Evolutionary conservation across 805 yeast species (phyloP).

Genomic region (Metschnikowia drakensbergensis): DNA sequence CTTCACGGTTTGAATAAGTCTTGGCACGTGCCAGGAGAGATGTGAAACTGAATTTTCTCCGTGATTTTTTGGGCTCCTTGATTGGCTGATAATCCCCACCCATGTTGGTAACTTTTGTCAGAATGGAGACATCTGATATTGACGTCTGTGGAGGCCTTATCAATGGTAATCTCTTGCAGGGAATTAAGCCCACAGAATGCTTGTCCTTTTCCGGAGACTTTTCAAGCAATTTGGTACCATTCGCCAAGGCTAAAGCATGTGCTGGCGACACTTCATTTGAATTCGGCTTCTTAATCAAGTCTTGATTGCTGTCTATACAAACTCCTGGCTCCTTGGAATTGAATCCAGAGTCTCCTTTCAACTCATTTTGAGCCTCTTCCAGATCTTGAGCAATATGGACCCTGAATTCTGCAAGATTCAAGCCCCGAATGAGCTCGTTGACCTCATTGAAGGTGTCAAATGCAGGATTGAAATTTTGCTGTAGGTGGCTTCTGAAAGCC

Average conservation of each 20-base stretch:
- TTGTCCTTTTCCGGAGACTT: background rate
- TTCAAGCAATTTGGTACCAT: background rate
- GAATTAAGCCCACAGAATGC: background rate
- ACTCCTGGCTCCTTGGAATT: no score
- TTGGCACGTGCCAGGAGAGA: background rate
- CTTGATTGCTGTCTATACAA: no score
- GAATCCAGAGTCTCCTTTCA: no score
- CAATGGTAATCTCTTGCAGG: constrained; percentile 8
- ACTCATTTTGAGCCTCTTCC: background rate
- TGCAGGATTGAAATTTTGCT: background rate
- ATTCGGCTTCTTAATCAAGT: no score
- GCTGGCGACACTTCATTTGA: no score
- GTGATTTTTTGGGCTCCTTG: background rate
- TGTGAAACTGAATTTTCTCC: constrained; percentile 9
- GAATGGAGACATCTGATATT: constrained; percentile 32
- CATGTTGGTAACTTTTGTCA: constrained; percentile 21
- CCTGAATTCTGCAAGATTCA: background rate
- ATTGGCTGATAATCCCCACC: constrained; percentile 3
- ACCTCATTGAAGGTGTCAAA: background rate
- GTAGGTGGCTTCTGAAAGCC: background rate
- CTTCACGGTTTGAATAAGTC: background rate
- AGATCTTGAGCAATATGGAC: background rate
- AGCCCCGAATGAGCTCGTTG: background rate
- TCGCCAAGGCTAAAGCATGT: no score
- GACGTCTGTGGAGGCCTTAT: constrained; percentile 30